These are phyloP conservation scores for Datisca glomerata DNA, from an alignment of 306 rosid species.

Conservation along the genomic window DNA sequence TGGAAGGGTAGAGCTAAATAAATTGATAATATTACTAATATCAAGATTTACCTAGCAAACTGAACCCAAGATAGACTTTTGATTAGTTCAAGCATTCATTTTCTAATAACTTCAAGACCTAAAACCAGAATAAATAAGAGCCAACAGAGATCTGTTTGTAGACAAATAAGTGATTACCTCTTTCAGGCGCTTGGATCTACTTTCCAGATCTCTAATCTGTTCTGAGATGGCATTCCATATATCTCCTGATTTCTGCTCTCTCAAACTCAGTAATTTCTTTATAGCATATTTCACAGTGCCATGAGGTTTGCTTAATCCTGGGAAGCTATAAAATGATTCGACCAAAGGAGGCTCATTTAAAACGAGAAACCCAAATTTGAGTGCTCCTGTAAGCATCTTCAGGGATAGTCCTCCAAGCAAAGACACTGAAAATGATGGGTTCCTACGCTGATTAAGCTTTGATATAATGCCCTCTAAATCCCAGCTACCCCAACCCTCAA, in stretches of 20 bases:
- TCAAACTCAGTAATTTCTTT: constrained; percentile 64
- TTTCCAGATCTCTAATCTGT: constrained; percentile 38
- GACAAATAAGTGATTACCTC: constrained; percentile 39
- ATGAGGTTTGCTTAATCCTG: constrained; percentile 83
- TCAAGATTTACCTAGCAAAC: too few relatives aligned
- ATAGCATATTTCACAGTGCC: constrained; percentile 74
- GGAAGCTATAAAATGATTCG: constrained; percentile 52
- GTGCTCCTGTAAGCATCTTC: constrained; percentile 61
- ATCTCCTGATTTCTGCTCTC: constrained; percentile 50
- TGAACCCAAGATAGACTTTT: too few relatives aligned
- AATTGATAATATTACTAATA: too few relatives aligned
- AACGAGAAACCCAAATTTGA: constrained; percentile 74
- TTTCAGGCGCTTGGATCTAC: constrained; percentile 54
- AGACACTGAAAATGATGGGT: constrained; percentile 57
- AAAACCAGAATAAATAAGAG: constrained; percentile 1
- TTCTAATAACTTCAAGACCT: not conserved
- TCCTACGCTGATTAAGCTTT: constrained; percentile 32
- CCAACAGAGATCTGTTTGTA: constrained; percentile 1
- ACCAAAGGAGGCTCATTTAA: constrained; percentile 48
- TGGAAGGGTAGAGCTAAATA: too few relatives aligned
- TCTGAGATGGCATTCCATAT: constrained; percentile 49
- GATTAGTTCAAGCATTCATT: not conserved
- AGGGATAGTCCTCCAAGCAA: constrained; percentile 87
- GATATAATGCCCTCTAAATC: constrained; percentile 50
- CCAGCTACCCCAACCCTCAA: constrained; percentile 76